phyloP scores from a whole-genome alignment of 768 basidiomycete genomes.

The Tephrocybe sp. region DNA sequence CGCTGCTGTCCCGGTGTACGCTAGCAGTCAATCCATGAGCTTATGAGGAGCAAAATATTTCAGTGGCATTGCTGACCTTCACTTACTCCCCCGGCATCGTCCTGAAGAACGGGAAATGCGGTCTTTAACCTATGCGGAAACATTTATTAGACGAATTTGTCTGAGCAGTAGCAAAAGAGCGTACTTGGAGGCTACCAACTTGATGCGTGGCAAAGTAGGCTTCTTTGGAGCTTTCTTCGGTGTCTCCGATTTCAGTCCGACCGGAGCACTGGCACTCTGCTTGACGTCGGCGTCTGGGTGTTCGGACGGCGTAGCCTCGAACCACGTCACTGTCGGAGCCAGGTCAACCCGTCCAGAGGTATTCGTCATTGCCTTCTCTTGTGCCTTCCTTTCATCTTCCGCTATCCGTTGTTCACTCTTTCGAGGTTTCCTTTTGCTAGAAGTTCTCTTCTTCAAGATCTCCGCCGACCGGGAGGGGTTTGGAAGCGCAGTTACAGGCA shows the following conservation, averaged over 20 bases:
- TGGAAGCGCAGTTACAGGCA: constrained; percentile 28
- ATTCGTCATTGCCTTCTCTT: constrained; percentile 37
- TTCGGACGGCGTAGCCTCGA: constrained; percentile 40
- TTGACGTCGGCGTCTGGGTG: constrained; percentile 28
- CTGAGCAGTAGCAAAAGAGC: constrained; percentile 8
- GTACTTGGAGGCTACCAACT: constrained; percentile 34
- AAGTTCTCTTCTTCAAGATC: constrained; percentile 48
- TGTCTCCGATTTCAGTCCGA: constrained; percentile 33
- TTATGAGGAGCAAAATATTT: neutral
- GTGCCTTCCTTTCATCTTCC: constrained; percentile 48
- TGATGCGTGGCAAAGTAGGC: constrained; percentile 34
- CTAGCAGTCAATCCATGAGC: constrained; percentile 29
- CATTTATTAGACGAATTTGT: constrained; percentile 13
- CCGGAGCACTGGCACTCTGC: constrained; percentile 18
- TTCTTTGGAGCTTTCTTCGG: constrained; percentile 55
- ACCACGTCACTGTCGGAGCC: constrained; percentile 41
- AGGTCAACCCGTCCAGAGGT: constrained; percentile 34
- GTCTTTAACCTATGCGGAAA: constrained; percentile 21
- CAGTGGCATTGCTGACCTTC: no score
- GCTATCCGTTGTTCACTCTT: constrained; percentile 48
- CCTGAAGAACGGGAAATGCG: constrained; percentile 36
- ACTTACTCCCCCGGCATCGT: constrained; percentile 56
- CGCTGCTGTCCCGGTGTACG: constrained; percentile 68
- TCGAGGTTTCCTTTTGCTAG: constrained; percentile 51
- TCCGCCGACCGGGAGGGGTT: constrained; percentile 30